These are phyloP conservation scores for Malbranchea zuffiana DNA, from an alignment of 2,329 filamentous ascomycete species.

Conservation along the genomic window DNA sequence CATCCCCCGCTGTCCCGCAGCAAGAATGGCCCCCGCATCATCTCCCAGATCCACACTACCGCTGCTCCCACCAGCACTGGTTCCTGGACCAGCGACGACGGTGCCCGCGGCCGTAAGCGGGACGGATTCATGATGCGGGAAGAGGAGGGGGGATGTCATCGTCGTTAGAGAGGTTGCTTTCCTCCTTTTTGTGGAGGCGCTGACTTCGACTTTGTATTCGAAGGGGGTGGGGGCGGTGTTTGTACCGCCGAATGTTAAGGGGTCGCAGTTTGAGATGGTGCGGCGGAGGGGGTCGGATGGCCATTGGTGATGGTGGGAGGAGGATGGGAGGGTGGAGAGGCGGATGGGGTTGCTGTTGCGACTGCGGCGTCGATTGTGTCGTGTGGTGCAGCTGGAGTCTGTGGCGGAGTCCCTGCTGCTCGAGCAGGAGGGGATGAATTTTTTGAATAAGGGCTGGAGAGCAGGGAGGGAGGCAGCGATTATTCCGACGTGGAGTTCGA, in stretches of 20 bases:
- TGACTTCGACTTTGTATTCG: conserved; percentile 15
- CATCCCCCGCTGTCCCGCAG: too few species aligned
- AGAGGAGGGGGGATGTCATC: conserved; percentile 2
- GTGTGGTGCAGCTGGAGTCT: background rate
- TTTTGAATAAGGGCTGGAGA: conserved; percentile 29
- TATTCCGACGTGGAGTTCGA: conserved; percentile 35
- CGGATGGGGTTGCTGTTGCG: too few species aligned
- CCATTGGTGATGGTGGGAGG: background rate
- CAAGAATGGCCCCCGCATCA: conserved; percentile 2
- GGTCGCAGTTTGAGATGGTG: background rate
- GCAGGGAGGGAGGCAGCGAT: conserved; percentile 33
- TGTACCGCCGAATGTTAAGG: too few species aligned
- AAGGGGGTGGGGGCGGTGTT: conserved; percentile 1
- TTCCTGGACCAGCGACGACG: background rate
- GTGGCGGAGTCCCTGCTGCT: background rate
- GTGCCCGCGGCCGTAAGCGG: background rate
- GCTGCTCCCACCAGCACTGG: background rate
- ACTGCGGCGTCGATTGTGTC: background rate
- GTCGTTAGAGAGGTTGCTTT: background rate
- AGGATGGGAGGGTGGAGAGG: background rate
- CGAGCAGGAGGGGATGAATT: conserved; percentile 9
- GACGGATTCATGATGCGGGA: background rate
- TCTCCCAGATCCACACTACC: background rate
- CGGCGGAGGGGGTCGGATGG: background rate
- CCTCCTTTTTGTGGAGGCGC: conserved; percentile 6